A percentile compares a stretch with the other conserved stretches of the same genome.
Evolutionary conservation across 345 rosid genomes (phyloP).

Genomic region (Salix koriyanagi): DNA sequence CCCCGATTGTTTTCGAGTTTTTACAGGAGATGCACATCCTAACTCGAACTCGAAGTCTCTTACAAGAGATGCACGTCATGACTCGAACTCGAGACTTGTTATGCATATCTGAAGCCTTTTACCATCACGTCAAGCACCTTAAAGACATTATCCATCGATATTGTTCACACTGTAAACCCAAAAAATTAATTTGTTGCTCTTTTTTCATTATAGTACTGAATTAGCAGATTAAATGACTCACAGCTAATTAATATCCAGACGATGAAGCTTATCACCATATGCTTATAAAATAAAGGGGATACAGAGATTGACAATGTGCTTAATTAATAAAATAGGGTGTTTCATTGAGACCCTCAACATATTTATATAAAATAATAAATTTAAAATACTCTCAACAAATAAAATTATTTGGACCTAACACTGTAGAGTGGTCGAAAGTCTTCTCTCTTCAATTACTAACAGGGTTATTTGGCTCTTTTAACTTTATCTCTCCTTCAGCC

Average conservation of each 20-base stretch:
- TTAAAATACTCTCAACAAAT: background rate
- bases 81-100: accelerated
- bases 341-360: background rate
- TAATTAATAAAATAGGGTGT: background rate
- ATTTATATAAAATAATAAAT: background rate
- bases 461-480: background rate
- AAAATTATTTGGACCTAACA: background rate
- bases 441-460: background rate
- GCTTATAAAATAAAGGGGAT: too few species aligned
- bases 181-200: too few species aligned
- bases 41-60: too few species aligned
- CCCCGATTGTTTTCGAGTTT: accelerated
- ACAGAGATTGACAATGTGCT: too few species aligned
- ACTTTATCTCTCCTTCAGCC: background rate
- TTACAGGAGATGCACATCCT: accelerated
- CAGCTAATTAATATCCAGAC: too few species aligned
- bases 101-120: accelerated
- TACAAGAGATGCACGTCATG: accelerated
- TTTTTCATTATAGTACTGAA: too few species aligned
- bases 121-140: too few species aligned
- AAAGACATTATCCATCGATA: too few species aligned
- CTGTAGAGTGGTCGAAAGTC: background rate
- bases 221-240: too few species aligned
- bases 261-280: too few species aligned
- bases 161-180: too few species aligned